Evolutionary conservation across 768 basidiomycete genomes (phyloP).

Genomic region (Hericium alpestre): DNA sequence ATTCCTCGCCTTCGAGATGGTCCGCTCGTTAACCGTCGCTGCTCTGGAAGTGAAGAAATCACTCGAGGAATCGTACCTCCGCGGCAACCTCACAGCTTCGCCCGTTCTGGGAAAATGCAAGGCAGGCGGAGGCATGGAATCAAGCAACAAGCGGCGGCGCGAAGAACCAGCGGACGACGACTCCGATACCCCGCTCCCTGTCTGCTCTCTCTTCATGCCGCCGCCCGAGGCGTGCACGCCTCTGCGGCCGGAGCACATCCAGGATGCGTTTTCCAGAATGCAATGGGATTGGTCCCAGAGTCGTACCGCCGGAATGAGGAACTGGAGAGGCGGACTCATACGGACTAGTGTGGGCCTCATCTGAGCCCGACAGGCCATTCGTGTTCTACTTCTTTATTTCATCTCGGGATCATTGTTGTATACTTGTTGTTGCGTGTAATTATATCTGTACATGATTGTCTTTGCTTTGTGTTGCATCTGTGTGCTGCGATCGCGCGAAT

Average conservation of each 20-base stretch:
- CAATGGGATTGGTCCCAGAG: conserved; percentile 76
- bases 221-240: conserved; percentile 76
- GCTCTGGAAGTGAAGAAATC: conserved; percentile 77
- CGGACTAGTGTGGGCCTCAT: conserved; percentile 75
- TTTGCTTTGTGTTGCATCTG: no score
- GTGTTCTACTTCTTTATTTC: conserved; percentile 1
- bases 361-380: conserved; percentile 23
- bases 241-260: conserved; percentile 75
- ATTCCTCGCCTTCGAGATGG: conserved; percentile 96
- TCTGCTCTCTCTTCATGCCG: conserved; percentile 67
- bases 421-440: conserved; percentile 5
- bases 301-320: conserved; percentile 77
- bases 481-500: no score
- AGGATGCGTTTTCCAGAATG: conserved; percentile 86
- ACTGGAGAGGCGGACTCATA: conserved; percentile 80
- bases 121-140: conserved; percentile 26
- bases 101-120: conserved; percentile 66
- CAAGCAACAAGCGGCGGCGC: conserved; percentile 36
- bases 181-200: conserved; percentile 49
- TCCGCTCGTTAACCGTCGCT: conserved; percentile 82
- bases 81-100: conserved; percentile 51
- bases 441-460: no score
- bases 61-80: conserved; percentile 59
- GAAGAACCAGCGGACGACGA: conserved; percentile 50
- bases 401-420: conserved; percentile 1